Percentiles rank a stretch among this genome's conserved stretches.
Conservation (phyloP, 176 grass and related monocot genomes). For the Melocanna baccifera region DNA sequence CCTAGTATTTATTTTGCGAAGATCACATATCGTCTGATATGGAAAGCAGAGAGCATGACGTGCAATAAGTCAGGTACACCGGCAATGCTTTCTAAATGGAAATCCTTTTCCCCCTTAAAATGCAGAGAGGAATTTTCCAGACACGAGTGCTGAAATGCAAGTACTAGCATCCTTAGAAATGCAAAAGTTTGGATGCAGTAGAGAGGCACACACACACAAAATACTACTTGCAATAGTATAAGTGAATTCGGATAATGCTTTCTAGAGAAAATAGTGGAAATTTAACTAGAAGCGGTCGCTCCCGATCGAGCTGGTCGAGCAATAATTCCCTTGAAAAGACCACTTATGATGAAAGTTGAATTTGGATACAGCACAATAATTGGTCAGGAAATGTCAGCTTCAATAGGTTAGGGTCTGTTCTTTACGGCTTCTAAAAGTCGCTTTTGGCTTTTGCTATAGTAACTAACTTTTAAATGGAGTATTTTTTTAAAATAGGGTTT, state of each 20-base stretch:
- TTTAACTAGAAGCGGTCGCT: not conserved
- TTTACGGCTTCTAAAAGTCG: no score
- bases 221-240: not conserved
- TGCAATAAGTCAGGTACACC: not conserved
- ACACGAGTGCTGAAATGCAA: not conserved
- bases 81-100: not conserved
- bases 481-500: no score
- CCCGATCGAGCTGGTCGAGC: not conserved
- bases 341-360: slow-evolving; percentile 20
- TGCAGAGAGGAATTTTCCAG: not conserved
- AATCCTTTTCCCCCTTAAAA: not conserved
- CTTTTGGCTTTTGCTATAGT: no score
- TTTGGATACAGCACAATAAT: slow-evolving; percentile 40
- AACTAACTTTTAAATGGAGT: no score
- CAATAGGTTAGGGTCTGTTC: no score
- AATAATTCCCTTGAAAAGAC: slow-evolving; percentile 39
- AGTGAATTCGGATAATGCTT: not conserved
- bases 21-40: not conserved
- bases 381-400: slow-evolving; percentile 36
- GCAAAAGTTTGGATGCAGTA: not conserved
- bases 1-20: slow-evolving; percentile 17
- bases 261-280: not conserved
- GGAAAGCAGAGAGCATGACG: not conserved
- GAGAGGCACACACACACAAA: not conserved
- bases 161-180: not conserved